A percentile compares a stretch with the other conserved stretches of the same genome.
Evolutionary conservation across 2,329 filamentous ascomycete genomes (phyloP).

Genomic region (Cordyceps sp.): DNA sequence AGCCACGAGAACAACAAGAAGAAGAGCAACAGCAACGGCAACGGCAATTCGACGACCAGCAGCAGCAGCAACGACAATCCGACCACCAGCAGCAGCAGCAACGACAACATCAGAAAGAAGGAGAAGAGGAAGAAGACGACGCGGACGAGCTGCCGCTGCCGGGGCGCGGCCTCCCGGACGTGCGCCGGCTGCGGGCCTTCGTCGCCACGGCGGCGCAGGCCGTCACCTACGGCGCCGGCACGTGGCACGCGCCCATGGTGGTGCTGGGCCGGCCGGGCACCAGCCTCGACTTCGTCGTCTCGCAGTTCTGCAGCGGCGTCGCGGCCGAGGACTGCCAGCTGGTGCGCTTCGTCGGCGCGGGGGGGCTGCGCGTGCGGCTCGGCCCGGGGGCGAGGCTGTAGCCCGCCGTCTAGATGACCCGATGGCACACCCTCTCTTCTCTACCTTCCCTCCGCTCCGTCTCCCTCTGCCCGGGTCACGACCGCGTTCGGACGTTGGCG

Average conservation of each 20-base stretch:
- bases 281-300: conserved; percentile 71
- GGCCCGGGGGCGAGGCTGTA: conserved; percentile 20
- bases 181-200: conserved; percentile 57
- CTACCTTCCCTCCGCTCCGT: too few species aligned
- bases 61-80: too few species aligned
- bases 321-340: conserved; percentile 79
- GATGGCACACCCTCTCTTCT: too few species aligned
- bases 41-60: too few species aligned
- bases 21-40: too few species aligned
- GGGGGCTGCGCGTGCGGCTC: conserved; percentile 14
- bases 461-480: too few species aligned
- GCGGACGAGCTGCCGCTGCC: too few species aligned
- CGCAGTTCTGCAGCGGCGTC: conserved; percentile 77
- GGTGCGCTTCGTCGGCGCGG: conserved; percentile 25
- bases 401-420: too few species aligned
- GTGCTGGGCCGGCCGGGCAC: conserved; percentile 45
- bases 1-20: too few species aligned
- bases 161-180: conserved; percentile 50
- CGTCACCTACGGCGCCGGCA: conserved; percentile 81
- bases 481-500: too few species aligned
- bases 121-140: too few species aligned
- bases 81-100: too few species aligned
- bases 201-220: conserved; percentile 63
- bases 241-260: conserved; percentile 95
- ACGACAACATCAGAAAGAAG: neutral